Evolutionary conservation across 2,329 filamentous ascomycete species (phyloP).

Genomic region (Phyllosticta capitalensis): DNA sequence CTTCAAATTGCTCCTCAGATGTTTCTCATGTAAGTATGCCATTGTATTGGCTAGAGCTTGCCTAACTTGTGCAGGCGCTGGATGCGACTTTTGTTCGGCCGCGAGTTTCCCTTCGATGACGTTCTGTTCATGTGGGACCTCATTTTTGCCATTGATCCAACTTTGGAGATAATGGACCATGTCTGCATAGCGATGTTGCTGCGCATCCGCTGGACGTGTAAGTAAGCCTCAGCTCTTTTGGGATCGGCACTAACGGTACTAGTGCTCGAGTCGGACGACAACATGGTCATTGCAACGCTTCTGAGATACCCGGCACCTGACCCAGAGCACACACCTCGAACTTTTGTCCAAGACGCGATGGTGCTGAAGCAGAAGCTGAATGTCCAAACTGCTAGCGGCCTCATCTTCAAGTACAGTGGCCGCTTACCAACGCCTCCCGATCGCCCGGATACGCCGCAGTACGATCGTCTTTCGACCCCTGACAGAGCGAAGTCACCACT

Average conservation of each 20-base stretch:
- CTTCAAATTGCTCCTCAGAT: slow-evolving; percentile 94
- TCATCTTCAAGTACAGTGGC: slow-evolving; percentile 63
- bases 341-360: slow-evolving; percentile 77
- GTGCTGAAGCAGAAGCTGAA: slow-evolving; percentile 60
- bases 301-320: slow-evolving; percentile 70
- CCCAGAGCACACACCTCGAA: slow-evolving; percentile 56
- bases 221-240: slow-evolving; percentile 25
- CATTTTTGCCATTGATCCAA: slow-evolving; percentile 77
- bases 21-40: slow-evolving; percentile 66
- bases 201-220: slow-evolving; percentile 80
- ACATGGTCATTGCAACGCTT: slow-evolving; percentile 68
- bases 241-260: background rate
- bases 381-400: slow-evolving; percentile 49
- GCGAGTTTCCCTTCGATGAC: slow-evolving; percentile 85
- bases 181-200: slow-evolving; percentile 93
- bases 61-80: slow-evolving; percentile 55
- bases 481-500: slow-evolving; percentile 17
- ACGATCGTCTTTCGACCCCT: background rate
- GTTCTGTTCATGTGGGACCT: slow-evolving; percentile 82
- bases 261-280: slow-evolving; percentile 85
- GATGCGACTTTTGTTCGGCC: slow-evolving; percentile 85
- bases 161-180: slow-evolving; percentile 71
- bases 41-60: background rate
- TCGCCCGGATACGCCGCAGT: slow-evolving; percentile 14
- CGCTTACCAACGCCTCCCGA: slow-evolving; percentile 21